phyloP scores from a whole-genome alignment of 2,329 filamentous ascomycete species.

The Didymella exigua region DNA sequence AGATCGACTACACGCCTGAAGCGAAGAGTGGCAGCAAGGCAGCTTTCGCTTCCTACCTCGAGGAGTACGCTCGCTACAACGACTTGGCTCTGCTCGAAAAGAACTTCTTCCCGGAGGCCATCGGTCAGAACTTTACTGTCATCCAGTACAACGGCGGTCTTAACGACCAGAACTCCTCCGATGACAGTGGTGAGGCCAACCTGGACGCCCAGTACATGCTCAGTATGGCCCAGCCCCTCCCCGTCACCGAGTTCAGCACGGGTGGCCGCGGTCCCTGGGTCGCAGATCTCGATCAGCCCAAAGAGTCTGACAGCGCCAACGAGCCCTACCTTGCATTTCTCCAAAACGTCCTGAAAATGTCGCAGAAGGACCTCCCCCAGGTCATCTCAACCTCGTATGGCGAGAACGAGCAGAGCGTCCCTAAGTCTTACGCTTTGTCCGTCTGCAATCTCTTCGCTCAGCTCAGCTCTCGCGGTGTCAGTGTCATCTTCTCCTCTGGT shows the following conservation, averaged over 20 bases:
- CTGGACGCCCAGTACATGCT: slow-evolving; percentile 67
- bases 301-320: slow-evolving; percentile 57
- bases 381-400: slow-evolving; percentile 70
- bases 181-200: slow-evolving; percentile 60
- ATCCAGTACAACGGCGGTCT: slow-evolving; percentile 34
- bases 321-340: slow-evolving; percentile 71
- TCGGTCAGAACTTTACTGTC: slow-evolving; percentile 53
- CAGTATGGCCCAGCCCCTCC: slow-evolving; percentile 59
- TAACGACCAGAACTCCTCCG: slow-evolving; percentile 29
- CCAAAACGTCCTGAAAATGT: slow-evolving; percentile 60
- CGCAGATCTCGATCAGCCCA: slow-evolving; percentile 54
- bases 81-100: slow-evolving; percentile 54
- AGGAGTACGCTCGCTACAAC: slow-evolving; percentile 55
- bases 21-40: slow-evolving; percentile 55
- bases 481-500: slow-evolving; percentile 66
- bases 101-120: slow-evolving; percentile 43
- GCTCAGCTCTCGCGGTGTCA: slow-evolving; percentile 68
- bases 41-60: slow-evolving; percentile 60
- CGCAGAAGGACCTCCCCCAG: slow-evolving; percentile 60
- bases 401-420: slow-evolving; percentile 68
- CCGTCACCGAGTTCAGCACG: slow-evolving; percentile 63
- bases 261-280: slow-evolving; percentile 61
- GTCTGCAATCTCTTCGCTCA: slow-evolving; percentile 69
- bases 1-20: slow-evolving; percentile 55
- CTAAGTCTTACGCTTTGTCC: slow-evolving; percentile 63